Conservation (phyloP, 176 grass and related monocot genomes). For the Bonia amplexicaulis region DNA sequence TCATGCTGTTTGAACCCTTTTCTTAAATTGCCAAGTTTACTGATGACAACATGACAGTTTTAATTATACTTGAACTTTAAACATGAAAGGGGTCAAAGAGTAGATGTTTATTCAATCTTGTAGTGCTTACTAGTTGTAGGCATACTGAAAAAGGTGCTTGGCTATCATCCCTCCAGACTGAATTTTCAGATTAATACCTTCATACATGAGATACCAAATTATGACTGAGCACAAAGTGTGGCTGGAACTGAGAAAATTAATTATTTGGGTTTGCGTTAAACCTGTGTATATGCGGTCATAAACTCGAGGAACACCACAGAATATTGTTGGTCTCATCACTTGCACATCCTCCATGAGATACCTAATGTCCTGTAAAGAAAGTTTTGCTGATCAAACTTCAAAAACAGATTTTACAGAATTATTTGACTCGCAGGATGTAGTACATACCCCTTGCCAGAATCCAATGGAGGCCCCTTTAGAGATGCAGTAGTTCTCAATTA, state of each 20-base stretch:
- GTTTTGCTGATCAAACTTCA: neutral
- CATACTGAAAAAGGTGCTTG: constrained; percentile 73
- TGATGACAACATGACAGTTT: neutral
- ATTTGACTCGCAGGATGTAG: neutral
- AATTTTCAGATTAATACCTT: constrained; percentile 90
- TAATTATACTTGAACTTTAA: neutral
- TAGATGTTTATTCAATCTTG: neutral
- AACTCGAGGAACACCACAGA: constrained; percentile 92
- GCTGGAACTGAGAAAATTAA: neutral
- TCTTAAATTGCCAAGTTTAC: constrained; percentile 68
- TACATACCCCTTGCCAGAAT: constrained; percentile 95
- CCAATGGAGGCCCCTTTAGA: constrained; percentile 92
- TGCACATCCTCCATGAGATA: constrained; percentile 91
- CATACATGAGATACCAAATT: constrained; percentile 21
- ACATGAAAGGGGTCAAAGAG: neutral
- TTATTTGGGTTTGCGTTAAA: constrained; percentile 14
- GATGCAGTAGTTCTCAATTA: constrained; percentile 90
- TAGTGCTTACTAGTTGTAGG: constrained; percentile 74
- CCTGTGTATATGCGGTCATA: constrained; percentile 92
- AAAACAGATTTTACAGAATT: neutral
- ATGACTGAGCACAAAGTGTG: neutral
- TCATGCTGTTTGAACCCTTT: constrained; percentile 85
- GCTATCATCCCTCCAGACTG: constrained; percentile 68
- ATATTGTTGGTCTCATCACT: constrained; percentile 86
- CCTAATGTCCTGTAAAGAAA: constrained; percentile 63